Evolutionary conservation across 805 yeast species (phyloP).

Genomic region (Suhomyces emberorum): DNA sequence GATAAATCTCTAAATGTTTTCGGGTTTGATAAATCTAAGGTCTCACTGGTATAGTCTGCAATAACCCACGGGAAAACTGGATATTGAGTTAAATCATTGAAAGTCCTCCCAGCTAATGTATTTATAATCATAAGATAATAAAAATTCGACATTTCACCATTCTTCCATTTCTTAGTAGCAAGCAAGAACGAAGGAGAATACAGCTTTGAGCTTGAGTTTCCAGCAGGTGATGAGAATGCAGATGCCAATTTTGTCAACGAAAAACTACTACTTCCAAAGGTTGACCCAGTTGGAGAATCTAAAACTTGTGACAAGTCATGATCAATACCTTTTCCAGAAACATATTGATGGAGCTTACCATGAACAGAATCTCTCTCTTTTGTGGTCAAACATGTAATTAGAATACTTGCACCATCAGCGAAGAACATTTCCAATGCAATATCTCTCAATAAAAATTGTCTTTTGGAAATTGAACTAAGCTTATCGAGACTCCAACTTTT

Average conservation of each 20-base stretch:
- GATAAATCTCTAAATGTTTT: slow-evolving; percentile 67
- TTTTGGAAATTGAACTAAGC: slow-evolving; percentile 62
- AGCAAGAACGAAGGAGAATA: slow-evolving; percentile 26
- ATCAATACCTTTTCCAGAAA: slow-evolving; percentile 51
- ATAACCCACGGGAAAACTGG: slow-evolving; percentile 93
- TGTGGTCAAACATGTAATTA: slow-evolving; percentile 60
- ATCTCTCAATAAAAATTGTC: slow-evolving; percentile 75
- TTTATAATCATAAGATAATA: slow-evolving; percentile 76
- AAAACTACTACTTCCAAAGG: slow-evolving; percentile 14
- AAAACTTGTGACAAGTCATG: slow-evolving; percentile 53
- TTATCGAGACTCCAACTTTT: slow-evolving; percentile 59
- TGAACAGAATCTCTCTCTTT: slow-evolving; percentile 56
- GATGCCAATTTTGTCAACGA: slow-evolving; percentile 19
- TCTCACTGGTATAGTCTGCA: slow-evolving; percentile 73
- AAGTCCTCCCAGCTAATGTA: slow-evolving; percentile 84
- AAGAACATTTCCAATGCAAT: slow-evolving; percentile 79
- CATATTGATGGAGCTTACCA: slow-evolving; percentile 44
- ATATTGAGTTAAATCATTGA: slow-evolving; percentile 84
- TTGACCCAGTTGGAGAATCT: slow-evolving; percentile 14
- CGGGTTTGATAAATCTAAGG: slow-evolving; percentile 62
- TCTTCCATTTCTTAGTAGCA: slow-evolving; percentile 69
- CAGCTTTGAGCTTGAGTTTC: slow-evolving; percentile 13
- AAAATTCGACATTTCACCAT: slow-evolving; percentile 79
- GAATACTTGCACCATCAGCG: slow-evolving; percentile 64
- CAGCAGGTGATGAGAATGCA: slow-evolving; percentile 16